Evolutionary conservation across 805 yeast genomes (phyloP).

Genomic region (Metschnikowia baotianmanensis): DNA sequence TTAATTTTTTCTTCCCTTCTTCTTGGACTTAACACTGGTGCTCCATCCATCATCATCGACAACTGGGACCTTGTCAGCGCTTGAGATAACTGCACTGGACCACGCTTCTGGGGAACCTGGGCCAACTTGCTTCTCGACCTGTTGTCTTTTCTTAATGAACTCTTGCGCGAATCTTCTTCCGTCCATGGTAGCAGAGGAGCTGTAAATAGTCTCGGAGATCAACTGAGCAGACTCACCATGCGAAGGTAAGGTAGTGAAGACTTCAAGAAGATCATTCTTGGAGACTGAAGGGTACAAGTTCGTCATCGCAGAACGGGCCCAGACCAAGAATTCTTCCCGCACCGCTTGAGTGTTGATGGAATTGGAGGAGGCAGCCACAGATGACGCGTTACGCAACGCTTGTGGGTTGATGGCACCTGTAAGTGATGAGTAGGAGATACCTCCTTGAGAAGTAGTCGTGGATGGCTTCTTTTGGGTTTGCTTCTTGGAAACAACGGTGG

Average conservation of each 20-base stretch:
- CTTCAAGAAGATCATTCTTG: constrained; percentile 71
- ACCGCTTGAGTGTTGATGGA: constrained; percentile 24
- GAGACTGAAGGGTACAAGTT: constrained; percentile 74
- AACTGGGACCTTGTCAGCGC: constrained; percentile 36
- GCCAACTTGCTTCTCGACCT: constrained; percentile 58
- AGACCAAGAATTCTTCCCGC: constrained; percentile 59
- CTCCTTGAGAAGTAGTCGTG: constrained; percentile 13
- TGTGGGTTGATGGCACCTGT: constrained; percentile 34
- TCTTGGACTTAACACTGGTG: constrained; percentile 39
- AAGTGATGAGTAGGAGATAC: constrained; percentile 17
- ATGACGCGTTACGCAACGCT: constrained; percentile 36
- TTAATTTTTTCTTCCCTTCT: constrained; percentile 33
- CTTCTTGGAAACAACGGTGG: constrained; percentile 38
- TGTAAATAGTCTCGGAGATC: constrained; percentile 88
- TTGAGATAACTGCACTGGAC: constrained; percentile 62
- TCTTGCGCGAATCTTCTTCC: constrained; percentile 93
- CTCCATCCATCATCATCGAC: constrained; percentile 50
- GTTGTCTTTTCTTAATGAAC: constrained; percentile 72
- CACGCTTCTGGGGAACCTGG: constrained; percentile 53
- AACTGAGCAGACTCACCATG: constrained; percentile 73
- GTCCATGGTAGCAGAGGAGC: constrained; percentile 86
- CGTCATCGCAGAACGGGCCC: constrained; percentile 69
- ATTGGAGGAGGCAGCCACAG: constrained; percentile 25
- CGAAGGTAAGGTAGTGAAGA: constrained; percentile 78
- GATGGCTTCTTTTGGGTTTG: constrained; percentile 25